phyloP scores from a whole-genome alignment of 1,284 basidiomycete genomes.

The Chalciporus sp. region DNA sequence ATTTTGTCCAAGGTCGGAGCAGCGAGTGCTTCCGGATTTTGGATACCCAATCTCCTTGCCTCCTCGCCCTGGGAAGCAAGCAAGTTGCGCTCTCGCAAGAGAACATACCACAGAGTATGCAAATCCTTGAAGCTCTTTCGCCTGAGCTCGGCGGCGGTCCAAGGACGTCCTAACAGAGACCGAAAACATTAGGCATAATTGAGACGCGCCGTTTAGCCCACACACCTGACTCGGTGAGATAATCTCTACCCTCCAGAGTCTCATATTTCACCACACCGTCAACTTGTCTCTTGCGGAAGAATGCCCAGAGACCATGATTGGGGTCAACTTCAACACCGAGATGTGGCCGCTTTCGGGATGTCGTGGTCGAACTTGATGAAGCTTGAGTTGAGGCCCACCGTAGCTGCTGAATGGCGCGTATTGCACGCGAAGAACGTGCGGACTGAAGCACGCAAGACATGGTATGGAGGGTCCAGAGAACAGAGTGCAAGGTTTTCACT shows the following conservation, averaged over 20 bases:
- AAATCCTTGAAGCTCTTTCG: slow-evolving; percentile 90
- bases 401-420: slow-evolving; percentile 12
- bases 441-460: slow-evolving; percentile 28
- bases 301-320: slow-evolving; percentile 74
- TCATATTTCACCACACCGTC: slow-evolving; percentile 46
- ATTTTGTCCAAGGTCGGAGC: slow-evolving; percentile 41
- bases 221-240: slow-evolving; percentile 42
- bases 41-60: slow-evolving; percentile 59
- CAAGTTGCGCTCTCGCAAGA: slow-evolving; percentile 85
- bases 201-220: slow-evolving; percentile 23
- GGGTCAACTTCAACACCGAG: slow-evolving; percentile 45
- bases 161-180: slow-evolving; percentile 68
- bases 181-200: slow-evolving; percentile 3
- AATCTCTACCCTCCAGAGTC: slow-evolving; percentile 44
- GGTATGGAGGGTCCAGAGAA: neutral
- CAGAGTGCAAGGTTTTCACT: neutral
- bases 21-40: slow-evolving; percentile 38
- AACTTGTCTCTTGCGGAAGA: slow-evolving; percentile 62
- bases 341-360: slow-evolving; percentile 43
- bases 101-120: slow-evolving; percentile 91
- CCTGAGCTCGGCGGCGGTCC: slow-evolving; percentile 84
- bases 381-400: slow-evolving; percentile 30
- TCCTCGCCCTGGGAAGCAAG: slow-evolving; percentile 87
- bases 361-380: neutral
- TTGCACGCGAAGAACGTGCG: slow-evolving; percentile 17